A percentile compares a stretch with the other conserved stretches of the same genome.
Evolutionary conservation across 352 stramenopile genomes (phyloP).

Genomic region (Pythium dissotocum): DNA sequence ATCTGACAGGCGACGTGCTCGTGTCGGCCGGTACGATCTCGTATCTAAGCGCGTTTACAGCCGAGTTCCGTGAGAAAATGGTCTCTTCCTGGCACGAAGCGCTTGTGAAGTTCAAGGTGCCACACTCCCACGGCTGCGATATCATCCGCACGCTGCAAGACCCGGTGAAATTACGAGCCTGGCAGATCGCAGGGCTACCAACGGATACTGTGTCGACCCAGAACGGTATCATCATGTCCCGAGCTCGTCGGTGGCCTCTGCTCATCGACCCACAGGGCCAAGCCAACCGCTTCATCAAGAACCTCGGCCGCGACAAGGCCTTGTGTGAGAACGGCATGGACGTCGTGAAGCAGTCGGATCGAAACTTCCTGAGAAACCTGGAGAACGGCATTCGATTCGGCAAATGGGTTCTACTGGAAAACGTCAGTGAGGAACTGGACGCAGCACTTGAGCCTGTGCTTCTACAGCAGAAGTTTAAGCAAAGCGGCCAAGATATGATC

Average conservation of each 20-base stretch:
- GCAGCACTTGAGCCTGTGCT: constrained; percentile 90
- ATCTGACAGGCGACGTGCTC: constrained; percentile 84
- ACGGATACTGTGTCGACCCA: constrained; percentile 92
- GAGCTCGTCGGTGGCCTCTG: constrained; percentile 82
- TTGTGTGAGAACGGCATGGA: constrained; percentile 91
- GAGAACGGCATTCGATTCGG: constrained; percentile 92
- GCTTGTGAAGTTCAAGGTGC: constrained; percentile 54
- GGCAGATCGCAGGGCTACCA: constrained; percentile 87
- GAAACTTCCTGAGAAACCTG: constrained; percentile 85
- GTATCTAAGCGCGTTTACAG: constrained; percentile 87
- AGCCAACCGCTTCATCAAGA: constrained; percentile 92
- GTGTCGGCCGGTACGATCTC: constrained; percentile 86
- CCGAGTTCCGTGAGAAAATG: constrained; percentile 78
- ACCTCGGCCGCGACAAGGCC: constrained; percentile 81
- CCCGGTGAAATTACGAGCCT: constrained; percentile 85
- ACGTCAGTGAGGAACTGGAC: constrained; percentile 89
- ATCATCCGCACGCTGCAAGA: constrained; percentile 87
- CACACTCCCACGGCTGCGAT: constrained; percentile 83
- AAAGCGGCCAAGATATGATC: constrained; percentile 92
- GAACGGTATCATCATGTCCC: constrained; percentile 92
- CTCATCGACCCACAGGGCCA: constrained; percentile 92
- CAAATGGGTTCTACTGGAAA: constrained; percentile 91
- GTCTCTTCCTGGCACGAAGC: constrained; percentile 69
- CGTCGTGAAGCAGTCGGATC: constrained; percentile 89
- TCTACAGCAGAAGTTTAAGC: constrained; percentile 91